Evolutionary conservation across 163 green algal species (phyloP).

Genomic region (Scenedesmus sp.): DNA sequence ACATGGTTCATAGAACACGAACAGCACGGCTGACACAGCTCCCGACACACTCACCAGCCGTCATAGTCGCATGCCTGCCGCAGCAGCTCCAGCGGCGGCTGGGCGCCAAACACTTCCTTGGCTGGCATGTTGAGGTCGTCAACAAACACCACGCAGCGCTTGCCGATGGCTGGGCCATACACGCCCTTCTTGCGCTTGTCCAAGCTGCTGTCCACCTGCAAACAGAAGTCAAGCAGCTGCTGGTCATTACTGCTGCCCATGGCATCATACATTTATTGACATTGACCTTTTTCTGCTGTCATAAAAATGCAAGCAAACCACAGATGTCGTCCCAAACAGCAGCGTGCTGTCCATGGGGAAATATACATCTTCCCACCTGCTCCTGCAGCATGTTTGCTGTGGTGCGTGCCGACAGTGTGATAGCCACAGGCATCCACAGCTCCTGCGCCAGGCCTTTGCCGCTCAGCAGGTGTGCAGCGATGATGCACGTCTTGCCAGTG

Average conservation of each 20-base stretch:
- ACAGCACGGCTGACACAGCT: neutral
- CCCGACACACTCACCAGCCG: constrained; percentile 69
- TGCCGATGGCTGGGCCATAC: constrained; percentile 77
- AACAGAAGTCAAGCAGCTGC: neutral
- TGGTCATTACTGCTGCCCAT: neutral
- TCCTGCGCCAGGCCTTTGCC: constrained; percentile 68
- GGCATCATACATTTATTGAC: neutral
- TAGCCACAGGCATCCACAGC: constrained; percentile 75
- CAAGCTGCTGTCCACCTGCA: constrained; percentile 77
- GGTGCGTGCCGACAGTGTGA: constrained; percentile 81
- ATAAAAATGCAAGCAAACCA: neutral
- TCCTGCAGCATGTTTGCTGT: constrained; percentile 82
- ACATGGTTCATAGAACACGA: neutral
- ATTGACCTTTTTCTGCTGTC: neutral
- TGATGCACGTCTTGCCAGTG: constrained; percentile 83
- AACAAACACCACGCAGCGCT: constrained; percentile 78
- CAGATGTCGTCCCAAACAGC: neutral
- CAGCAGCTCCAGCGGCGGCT: constrained; percentile 88
- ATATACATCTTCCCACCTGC: constrained; percentile 56
- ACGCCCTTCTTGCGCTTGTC: constrained; percentile 86
- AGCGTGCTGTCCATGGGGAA: neutral
- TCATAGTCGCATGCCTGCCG: constrained; percentile 80
- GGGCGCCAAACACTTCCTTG: constrained; percentile 85
- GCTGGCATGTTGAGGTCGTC: constrained; percentile 93
- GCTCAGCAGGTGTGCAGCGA: constrained; percentile 65